phyloP scores from a whole-genome alignment of 768 basidiomycete genomes.

The Russula earlei region DNA sequence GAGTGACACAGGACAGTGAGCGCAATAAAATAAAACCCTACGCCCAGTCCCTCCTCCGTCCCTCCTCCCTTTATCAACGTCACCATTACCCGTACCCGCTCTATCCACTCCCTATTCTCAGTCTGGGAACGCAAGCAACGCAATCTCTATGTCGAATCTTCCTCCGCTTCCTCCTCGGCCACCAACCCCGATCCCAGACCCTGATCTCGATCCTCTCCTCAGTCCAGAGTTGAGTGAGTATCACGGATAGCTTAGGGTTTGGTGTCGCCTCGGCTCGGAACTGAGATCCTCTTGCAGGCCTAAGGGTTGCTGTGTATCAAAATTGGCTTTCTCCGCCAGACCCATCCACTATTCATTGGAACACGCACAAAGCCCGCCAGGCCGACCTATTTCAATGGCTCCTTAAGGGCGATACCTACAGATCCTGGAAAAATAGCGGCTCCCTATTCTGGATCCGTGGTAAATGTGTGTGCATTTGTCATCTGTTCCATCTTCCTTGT shows the following conservation, averaged over 20 bases:
- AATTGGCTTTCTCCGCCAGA: constrained; percentile 11
- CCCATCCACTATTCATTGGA: constrained; percentile 1
- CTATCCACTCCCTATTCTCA: background rate
- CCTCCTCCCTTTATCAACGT: background rate
- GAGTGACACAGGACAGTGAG: background rate
- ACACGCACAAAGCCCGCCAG: background rate
- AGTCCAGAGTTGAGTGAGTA: background rate
- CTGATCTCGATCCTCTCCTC: background rate
- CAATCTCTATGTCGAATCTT: background rate
- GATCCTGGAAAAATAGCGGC: constrained; percentile 3
- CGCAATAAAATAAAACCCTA: background rate
- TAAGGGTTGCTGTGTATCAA: background rate
- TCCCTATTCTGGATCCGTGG: constrained; percentile 3
- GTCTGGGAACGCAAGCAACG: background rate
- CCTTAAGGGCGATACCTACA: background rate
- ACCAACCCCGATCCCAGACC: background rate
- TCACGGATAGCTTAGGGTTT: background rate
- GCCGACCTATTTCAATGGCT: constrained; percentile 3
- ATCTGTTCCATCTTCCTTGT: background rate
- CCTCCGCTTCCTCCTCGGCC: background rate
- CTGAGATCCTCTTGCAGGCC: background rate
- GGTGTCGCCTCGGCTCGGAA: background rate
- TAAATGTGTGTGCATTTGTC: background rate
- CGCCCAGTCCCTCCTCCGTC: background rate
- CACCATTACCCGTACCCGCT: too few relatives aligned